phyloP scores from a whole-genome alignment of 768 basidiomycete genomes.

The Trametes cingulata region DNA sequence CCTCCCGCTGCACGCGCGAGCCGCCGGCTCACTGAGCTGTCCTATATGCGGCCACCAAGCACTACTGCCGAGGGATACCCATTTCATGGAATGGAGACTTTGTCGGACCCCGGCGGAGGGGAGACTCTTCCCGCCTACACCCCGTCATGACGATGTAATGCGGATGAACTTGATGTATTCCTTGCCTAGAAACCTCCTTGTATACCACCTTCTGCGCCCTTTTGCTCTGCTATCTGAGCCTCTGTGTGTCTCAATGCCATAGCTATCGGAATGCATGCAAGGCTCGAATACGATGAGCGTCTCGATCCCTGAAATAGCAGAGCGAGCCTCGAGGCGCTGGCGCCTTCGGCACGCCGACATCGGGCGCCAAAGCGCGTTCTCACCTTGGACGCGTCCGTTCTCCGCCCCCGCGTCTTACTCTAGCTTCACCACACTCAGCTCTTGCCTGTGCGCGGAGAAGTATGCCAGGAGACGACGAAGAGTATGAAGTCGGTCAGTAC shows the following conservation, averaged over 20 bases:
- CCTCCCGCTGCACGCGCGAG: not conserved
- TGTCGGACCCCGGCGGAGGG: not conserved
- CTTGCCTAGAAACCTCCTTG: too few species aligned
- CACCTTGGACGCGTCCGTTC: constrained; percentile 10
- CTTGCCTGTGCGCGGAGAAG: not conserved
- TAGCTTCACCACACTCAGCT: not conserved
- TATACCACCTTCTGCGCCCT: too few species aligned
- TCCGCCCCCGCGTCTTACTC: not conserved
- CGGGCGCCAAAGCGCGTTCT: constrained; percentile 12
- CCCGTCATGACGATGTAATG: too few species aligned
- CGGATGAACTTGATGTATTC: too few species aligned
- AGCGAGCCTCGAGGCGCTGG: not conserved
- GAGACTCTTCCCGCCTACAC: not conserved
- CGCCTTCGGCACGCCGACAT: not conserved
- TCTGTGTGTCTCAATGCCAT: too few species aligned
- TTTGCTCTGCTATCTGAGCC: too few species aligned
- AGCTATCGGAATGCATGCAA: too few species aligned
- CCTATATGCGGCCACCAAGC: not conserved
- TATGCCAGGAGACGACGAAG: constrained; percentile 43
- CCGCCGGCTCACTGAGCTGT: not conserved
- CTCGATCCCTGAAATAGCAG: too few species aligned
- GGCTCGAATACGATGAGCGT: too few species aligned
- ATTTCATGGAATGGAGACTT: not conserved
- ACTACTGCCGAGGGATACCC: not conserved
- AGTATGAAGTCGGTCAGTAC: constrained; percentile 70